Evolutionary conservation across 495 filamentous ascomycete genomes (phyloP), one percentile per base, ranked within the genome.

Genomic region (Delitschia confertaspora): DNA sequence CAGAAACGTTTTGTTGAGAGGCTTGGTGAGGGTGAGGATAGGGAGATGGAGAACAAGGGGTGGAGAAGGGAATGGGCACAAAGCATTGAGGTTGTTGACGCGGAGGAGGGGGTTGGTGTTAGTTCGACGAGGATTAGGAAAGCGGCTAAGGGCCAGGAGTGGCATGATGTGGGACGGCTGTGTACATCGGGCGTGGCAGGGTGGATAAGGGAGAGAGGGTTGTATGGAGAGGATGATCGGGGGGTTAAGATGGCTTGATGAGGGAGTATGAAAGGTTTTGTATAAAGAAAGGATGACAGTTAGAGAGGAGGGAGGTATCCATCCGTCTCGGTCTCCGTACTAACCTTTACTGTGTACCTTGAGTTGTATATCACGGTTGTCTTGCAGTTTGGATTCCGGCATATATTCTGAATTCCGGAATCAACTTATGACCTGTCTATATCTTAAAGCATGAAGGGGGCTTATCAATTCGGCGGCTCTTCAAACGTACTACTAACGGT

Each of bases 101-200:
- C 74, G 1, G 35, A 21, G 11, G 43, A 45, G 31, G 74, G 73
- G 44, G 64, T 65, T 4, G 60, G 72, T 2, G 71, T 93, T 9
- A 93, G 87, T 58, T 91, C 85, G 36, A 95, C 89, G 3, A 75
- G 65, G 55, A 83, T 88, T 2, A 73, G 89, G 33, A 70, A 78
- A 47, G 81, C 82, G 3, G 73, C 71, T 7, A 62, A 60, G 36
- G 59, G 60, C 9, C 58, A 61, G 19, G 75, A 83, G 19, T 67
- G 67, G 53, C 63, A 70, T 23, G 70, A 58, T 22, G 66, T 96
- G 47, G 60, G 62, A 11, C 64, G 57, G 64, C 59, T 93, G 56
- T 80, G 91, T 10, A 76, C 80, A 2, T 63, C 67, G 3, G 69
- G 63, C 9, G 77, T 94, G 1, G 66, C 61, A 26, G 66, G 65